Conservation (phyloP, 2,329 filamentous ascomycete species). For the Verticillium alfalfae region DNA sequence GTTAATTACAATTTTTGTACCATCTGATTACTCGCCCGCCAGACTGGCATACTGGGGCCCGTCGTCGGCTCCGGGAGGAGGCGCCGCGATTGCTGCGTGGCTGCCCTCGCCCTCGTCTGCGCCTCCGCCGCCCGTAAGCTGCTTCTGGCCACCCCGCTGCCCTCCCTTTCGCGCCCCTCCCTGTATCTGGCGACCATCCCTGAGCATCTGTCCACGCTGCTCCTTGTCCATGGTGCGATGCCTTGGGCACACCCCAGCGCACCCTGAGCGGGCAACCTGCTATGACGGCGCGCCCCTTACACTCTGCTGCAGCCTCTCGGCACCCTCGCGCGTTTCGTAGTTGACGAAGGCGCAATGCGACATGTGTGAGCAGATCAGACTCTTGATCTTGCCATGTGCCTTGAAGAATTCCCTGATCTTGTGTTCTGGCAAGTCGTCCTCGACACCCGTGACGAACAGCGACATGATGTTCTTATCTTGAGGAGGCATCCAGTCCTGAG, state of each 20-base stretch:
- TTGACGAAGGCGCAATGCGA: slow-evolving; percentile 97
- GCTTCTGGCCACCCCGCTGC: slow-evolving; percentile 9
- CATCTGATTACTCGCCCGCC: slow-evolving; percentile 60
- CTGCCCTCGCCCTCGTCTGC: slow-evolving; percentile 1
- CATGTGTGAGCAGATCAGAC: slow-evolving; percentile 91
- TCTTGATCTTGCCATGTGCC: slow-evolving; percentile 82
- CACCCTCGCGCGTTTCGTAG: slow-evolving; percentile 76
- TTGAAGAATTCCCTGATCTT: slow-evolving; percentile 89
- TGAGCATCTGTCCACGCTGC: slow-evolving; percentile 72
- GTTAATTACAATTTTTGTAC: background rate
- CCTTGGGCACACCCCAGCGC: slow-evolving; percentile 88
- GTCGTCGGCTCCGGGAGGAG: slow-evolving; percentile 67
- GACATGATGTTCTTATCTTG: slow-evolving; percentile 83
- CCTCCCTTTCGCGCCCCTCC: slow-evolving; percentile 21
- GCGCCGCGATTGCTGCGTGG: slow-evolving; percentile 54
- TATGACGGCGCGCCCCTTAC: slow-evolving; percentile 83
- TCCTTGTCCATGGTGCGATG: slow-evolving; percentile 89
- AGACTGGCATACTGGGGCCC: slow-evolving; percentile 76
- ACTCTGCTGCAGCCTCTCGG: slow-evolving; percentile 82
- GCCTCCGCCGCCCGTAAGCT: slow-evolving; percentile 2
- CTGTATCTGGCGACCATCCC: slow-evolving; percentile 55
- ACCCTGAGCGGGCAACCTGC: slow-evolving; percentile 86
- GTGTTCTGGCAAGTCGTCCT: slow-evolving; percentile 92
- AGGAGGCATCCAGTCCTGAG: slow-evolving; percentile 82
- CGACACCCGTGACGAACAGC: slow-evolving; percentile 88